Base-by-base conservation (phyloP, 306 rosid species). In the Pyrus communis region DNA sequence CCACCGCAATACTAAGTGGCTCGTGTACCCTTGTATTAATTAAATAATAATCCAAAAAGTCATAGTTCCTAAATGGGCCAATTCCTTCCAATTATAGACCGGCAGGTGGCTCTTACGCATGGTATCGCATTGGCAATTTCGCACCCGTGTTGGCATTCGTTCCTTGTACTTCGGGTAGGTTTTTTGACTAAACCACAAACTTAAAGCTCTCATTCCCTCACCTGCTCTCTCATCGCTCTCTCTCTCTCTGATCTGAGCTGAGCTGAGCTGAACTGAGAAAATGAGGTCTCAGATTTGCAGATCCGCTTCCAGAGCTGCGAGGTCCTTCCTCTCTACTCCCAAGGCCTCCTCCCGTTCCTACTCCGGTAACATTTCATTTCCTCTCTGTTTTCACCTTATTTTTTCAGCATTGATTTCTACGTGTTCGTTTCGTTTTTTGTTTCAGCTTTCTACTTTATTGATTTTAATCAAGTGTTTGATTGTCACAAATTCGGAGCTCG, bases 221-320 rank as follows among this genome's bases (percentile, higher is more conserved):
- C 28, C 23, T 51, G 4, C 51, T 62, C n/a, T 35, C 70, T 30
- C 60, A 2, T 15, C 46, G 23, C 28, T 23, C 59, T 63, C 67
- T 28, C 66, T 11, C 19, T 14, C 54, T 43, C 31, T 22, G 73
- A 19, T 54, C 49, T 45, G 6, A 55, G 7, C 60, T 1, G 6
- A 55, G 7, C 60, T 1, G 54, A 15, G 18, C 55, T 51, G 55
- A 51, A 51, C 9, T 51, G 21, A 15, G 75, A 80, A 76, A 5
- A 94, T 94, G 97, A 82, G 88, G 77, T 85, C 93, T 59, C 90
- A 83, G 74, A 80, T 89, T 78, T 78, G 74, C 89, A 83, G 91
- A 88, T 89, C 93, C 12, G 91, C 90, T 77, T 88, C 96, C 45
- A 83, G 84, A 82, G 90, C 91, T 74, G 88, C 90, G 8, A 92